Base-by-base conservation (phyloP, 1,284 basidiomycete species). In the Apiotrichum mycotoxinovorans region DNA sequence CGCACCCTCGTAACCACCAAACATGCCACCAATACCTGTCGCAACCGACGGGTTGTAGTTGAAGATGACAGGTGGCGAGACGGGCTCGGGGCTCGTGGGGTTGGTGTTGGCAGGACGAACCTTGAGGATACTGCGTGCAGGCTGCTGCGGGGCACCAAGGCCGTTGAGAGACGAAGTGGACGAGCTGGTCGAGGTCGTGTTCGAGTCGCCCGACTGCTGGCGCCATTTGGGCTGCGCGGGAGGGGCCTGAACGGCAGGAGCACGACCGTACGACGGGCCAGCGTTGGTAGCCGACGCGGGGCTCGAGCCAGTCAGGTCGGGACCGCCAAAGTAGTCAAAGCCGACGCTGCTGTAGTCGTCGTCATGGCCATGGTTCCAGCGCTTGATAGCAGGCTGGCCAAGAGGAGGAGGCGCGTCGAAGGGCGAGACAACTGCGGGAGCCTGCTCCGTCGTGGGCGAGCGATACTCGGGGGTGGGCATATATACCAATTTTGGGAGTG, bases 261-360 rank as follows among this genome's bases (percentile, higher is more conserved):
- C 45, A 20, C 65, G 59, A n/a, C 56, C 62, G 43, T 66, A 67
- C 1, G 56, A 23, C 27, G 52, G 20, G 9, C 53, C 46, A 15
- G 61, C 35, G 43, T 51, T 18, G 8, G 30, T 30, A 4, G 30
- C 15, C 3, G 42, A 11, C 18, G 42, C 37, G 52, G 58, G 57
- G 54, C 56, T 58, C 26, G 57, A 35, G 18, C 52, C 52, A 7
- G 55, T 52, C 14, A 84, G 74, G 65, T 84, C 82, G 18, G 83
- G 81, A 1, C 83, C 83, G 30, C 79, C 82, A 67, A 85, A 85
- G 71, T 85, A 84, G 65, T 87, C 85, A 60, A 82, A 83, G 7
- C 81, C 68, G 22, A 67, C 70, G 11, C 64, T 64, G 26, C 68
- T 72, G 43, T 76, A 82, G 56, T 84, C 83, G 58, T 80, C 82